phyloP scores from a whole-genome alignment of 2,329 filamentous ascomycete species.

The Ceratocystiopsis brevicomis region DNA sequence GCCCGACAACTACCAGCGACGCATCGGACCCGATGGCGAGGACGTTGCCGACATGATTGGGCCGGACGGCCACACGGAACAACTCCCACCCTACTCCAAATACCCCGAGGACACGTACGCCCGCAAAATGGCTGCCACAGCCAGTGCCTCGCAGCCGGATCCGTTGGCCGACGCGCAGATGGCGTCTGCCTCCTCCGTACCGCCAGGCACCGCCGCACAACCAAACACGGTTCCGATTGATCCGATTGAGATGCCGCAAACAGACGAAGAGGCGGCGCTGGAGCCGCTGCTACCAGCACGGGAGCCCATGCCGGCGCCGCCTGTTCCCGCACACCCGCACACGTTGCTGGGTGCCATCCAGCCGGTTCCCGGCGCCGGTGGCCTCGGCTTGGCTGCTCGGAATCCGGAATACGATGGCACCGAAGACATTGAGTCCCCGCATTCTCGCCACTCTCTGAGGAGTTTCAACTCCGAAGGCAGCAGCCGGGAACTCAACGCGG shows the following conservation, averaged over 20 bases:
- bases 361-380: constrained; percentile 36
- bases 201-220: no score
- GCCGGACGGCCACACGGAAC: constrained; percentile 73
- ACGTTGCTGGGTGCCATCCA: background rate
- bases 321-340: no score
- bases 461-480: constrained; percentile 32
- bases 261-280: no score
- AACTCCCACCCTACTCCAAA: constrained; percentile 76
- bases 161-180: background rate
- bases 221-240: no score
- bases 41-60: constrained; percentile 76
- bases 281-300: no score
- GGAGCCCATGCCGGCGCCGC: no score
- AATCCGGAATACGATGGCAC: constrained; percentile 44
- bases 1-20: constrained; percentile 47
- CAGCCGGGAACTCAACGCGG: constrained; percentile 34
- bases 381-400: constrained; percentile 39
- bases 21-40: constrained; percentile 62
- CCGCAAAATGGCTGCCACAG: constrained; percentile 29
- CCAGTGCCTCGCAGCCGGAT: constrained; percentile 5
- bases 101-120: constrained; percentile 59
- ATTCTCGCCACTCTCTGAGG: constrained; percentile 30
- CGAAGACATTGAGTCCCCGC: constrained; percentile 32
- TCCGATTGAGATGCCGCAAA: no score
- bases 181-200: no score